Evolutionary conservation across 1,139 yeast genomes (phyloP).

Genomic region (Yamadazyma oceani): DNA sequence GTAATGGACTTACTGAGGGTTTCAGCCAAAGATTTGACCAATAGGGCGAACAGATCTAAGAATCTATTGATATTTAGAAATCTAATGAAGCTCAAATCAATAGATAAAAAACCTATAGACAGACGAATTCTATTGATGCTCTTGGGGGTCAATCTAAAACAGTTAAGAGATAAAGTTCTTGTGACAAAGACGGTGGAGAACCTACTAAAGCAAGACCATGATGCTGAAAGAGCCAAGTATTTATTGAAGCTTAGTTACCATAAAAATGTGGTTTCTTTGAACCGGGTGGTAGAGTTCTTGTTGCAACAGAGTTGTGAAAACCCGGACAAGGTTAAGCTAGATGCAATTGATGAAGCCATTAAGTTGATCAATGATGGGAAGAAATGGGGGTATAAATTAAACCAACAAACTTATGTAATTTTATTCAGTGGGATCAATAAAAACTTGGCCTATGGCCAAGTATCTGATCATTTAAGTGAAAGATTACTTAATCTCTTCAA

Average conservation of each 20-base stretch:
- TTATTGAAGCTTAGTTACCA: slow-evolving; percentile 44
- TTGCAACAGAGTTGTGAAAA: slow-evolving; percentile 20
- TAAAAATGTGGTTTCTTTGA: slow-evolving; percentile 61
- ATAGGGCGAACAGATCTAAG: slow-evolving; percentile 4
- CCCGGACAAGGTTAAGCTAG: background rate
- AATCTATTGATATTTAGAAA: slow-evolving; percentile 28
- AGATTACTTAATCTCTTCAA: slow-evolving; percentile 28
- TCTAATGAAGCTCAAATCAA: slow-evolving; percentile 25
- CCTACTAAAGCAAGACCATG: slow-evolving; percentile 48
- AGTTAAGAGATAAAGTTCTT: slow-evolving; percentile 54
- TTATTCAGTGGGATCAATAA: slow-evolving; percentile 59
- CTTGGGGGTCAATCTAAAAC: slow-evolving; percentile 57
- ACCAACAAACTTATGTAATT: slow-evolving; percentile 55
- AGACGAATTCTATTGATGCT: slow-evolving; percentile 47
- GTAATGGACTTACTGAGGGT: slow-evolving; percentile 15
- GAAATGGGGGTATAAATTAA: slow-evolving; percentile 57
- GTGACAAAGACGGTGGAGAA: slow-evolving; percentile 54
- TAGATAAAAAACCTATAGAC: slow-evolving; percentile 34
- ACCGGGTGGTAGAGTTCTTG: slow-evolving; percentile 52
- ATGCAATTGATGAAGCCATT: slow-evolving; percentile 36
- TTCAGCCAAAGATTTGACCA: slow-evolving; percentile 10
- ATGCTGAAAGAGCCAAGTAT: slow-evolving; percentile 50
- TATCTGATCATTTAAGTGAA: slow-evolving; percentile 21
- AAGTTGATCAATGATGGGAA: slow-evolving; percentile 53
- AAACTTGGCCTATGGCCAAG: slow-evolving; percentile 35